Evolutionary conservation across 257 asterid genomes (phyloP).

Genomic region (Verbena officinalis): DNA sequence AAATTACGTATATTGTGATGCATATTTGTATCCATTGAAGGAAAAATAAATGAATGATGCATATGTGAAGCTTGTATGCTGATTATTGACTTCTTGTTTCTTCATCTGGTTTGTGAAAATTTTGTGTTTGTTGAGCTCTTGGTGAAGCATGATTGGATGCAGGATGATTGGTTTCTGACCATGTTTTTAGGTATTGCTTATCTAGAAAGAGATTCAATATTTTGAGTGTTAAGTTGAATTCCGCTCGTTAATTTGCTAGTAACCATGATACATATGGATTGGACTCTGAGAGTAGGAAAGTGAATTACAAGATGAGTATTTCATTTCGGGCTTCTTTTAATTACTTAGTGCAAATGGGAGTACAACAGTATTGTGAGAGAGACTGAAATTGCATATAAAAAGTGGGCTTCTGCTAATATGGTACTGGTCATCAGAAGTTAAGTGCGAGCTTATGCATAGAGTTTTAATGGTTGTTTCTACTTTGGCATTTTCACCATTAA

Average conservation of each 20-base stretch:
- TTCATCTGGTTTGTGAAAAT: background rate
- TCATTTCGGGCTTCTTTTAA: background rate
- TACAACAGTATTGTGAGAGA: background rate
- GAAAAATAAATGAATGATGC: too few species aligned
- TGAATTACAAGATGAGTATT: background rate
- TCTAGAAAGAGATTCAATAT: background rate
- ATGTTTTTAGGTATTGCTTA: background rate
- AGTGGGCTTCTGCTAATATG: background rate
- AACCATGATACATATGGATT: background rate
- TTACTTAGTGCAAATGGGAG: background rate
- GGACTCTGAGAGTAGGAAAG: constrained; percentile 1
- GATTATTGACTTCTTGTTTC: background rate
- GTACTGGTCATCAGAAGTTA: background rate
- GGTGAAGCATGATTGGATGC: constrained; percentile 19
- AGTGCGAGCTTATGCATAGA: background rate
- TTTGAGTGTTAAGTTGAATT: constrained; percentile 16
- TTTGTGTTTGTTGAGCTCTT: constrained; percentile 16
- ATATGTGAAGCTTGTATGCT: background rate
- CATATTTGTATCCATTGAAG: background rate
- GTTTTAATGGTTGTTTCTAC: background rate
- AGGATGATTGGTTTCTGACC: constrained; percentile 15
- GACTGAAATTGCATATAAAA: background rate
- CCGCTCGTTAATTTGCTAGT: background rate
- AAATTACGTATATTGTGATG: constrained; percentile 5
- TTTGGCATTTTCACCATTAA: background rate